Evolutionary conservation across 129 eudicot genomes (phyloP), one percentile per base, ranked within the genome.

Genomic region (Ambrosia artemisiifolia): DNA sequence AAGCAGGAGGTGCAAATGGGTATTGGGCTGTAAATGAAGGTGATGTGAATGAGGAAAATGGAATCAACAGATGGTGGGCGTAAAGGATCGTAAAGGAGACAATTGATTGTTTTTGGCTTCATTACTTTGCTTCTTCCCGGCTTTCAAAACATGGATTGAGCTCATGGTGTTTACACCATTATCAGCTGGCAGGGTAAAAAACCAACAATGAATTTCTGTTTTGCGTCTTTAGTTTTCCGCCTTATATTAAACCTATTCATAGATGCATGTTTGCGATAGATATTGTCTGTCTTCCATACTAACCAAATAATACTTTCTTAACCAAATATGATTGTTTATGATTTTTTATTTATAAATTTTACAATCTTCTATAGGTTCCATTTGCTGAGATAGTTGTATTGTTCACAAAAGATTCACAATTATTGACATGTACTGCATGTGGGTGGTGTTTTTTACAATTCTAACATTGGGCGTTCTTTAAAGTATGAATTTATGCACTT

Each of bases 51-150:
- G 71, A 49, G 36, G 53, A 74, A 20, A 77, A 92, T 54, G 87
- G 83, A 59, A 72, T 86, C 67, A 77, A 78, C 57, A 89, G 95
- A 47, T 86, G 84, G 97, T 95, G 96, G 97, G 94, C 83, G 97
- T 90, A 94, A 96, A 91, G 83, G 19, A 86, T 95, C n/a, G 91
- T 85, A 7, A 95, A 95, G 83, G 99, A 95, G 88, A 28, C 97
- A 95, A 55, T 69, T 95, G 89, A 88, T 95, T 24, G 95, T 90
- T n/a, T 95, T 91, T 61, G 99, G 99, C 60, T 95, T 95, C 86
- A 95, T 95, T 38, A 86, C 99, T 65, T 95, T 97, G 44, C 96
- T 95, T 66, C 96, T 95, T 32, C 99, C 99, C 0, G 96, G 97
- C 11, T 95, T 95, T 74, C 97, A 95, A 71, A 91, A 95, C 78